Evolutionary conservation across 495 filamentous ascomycete genomes (phyloP).

Genomic region (Tuber melanosporum): DNA sequence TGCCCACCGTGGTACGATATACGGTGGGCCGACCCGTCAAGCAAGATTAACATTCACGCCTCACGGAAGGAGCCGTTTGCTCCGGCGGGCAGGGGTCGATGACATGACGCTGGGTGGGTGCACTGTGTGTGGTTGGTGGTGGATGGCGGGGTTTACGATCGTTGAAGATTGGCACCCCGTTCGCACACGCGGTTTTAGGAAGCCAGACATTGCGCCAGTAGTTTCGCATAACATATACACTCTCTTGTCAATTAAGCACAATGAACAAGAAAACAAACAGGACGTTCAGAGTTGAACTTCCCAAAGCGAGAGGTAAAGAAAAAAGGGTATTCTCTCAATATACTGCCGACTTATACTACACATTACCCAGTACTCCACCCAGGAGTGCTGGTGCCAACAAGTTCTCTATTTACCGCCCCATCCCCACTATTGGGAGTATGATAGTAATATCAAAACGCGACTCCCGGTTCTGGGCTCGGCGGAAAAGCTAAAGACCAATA

Average conservation of each 20-base stretch:
- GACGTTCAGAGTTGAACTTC: background rate
- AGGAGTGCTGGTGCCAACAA: background rate
- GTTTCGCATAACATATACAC: background rate
- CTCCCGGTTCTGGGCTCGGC: background rate
- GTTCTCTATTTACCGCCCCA: background rate
- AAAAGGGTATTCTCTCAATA: background rate
- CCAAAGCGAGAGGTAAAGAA: background rate
- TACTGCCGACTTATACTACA: constrained; percentile 3
- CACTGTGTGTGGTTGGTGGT: background rate
- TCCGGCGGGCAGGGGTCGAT: background rate
- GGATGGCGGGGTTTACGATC: background rate
- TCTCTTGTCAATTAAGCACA: background rate
- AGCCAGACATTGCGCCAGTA: background rate
- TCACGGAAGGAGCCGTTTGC: background rate
- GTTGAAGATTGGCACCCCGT: background rate
- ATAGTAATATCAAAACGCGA: background rate
- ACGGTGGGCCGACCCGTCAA: background rate
- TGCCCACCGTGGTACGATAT: background rate
- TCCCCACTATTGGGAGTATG: background rate
- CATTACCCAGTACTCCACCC: background rate
- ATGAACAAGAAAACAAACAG: background rate
- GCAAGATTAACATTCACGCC: background rate
- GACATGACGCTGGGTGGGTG: background rate
- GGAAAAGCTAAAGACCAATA: background rate
- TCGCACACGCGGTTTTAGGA: background rate